Conservation (phyloP, 179 eudicot species). For the Carnegiea gigantea region DNA sequence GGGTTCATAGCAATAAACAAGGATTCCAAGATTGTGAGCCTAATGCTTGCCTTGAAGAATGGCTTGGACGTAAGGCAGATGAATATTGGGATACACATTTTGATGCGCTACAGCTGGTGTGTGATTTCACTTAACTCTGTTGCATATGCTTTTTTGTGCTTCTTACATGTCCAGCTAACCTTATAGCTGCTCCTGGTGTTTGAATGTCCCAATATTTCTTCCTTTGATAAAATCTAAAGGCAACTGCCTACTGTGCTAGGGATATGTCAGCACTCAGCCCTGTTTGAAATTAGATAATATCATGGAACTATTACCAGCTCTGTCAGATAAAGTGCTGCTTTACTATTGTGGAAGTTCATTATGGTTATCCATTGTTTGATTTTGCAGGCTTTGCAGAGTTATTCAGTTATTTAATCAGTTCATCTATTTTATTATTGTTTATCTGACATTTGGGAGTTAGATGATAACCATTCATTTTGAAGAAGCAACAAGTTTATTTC, state of each 20-base stretch:
- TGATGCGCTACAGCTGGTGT: conserved; percentile 58
- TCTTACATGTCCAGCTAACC: not conserved
- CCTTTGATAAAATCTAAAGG: not conserved
- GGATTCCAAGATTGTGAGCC: conserved; percentile 74
- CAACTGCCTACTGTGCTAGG: not conserved
- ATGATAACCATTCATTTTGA: no score
- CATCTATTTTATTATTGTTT: not conserved
- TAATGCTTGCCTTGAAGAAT: conserved; percentile 64
- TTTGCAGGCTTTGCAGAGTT: not conserved
- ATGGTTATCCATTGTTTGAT: not conserved
- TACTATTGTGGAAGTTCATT: not conserved
- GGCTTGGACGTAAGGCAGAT: conserved; percentile 57
- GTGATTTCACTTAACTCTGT: not conserved
- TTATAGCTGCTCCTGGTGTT: not conserved
- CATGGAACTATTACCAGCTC: not conserved
- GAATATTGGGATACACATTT: conserved; percentile 55
- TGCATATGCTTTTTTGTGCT: not conserved
- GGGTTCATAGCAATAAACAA: conserved; percentile 78
- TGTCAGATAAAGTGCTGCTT: not conserved
- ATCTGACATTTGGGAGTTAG: not conserved
- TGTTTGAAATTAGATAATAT: no score
- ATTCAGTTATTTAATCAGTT: not conserved
- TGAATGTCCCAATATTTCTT: not conserved
- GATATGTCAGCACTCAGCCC: no score
- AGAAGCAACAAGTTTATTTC: not conserved